Conservation (phyloP, 1,139 yeast species). For the Scheffersomyces parashehatae region DNA sequence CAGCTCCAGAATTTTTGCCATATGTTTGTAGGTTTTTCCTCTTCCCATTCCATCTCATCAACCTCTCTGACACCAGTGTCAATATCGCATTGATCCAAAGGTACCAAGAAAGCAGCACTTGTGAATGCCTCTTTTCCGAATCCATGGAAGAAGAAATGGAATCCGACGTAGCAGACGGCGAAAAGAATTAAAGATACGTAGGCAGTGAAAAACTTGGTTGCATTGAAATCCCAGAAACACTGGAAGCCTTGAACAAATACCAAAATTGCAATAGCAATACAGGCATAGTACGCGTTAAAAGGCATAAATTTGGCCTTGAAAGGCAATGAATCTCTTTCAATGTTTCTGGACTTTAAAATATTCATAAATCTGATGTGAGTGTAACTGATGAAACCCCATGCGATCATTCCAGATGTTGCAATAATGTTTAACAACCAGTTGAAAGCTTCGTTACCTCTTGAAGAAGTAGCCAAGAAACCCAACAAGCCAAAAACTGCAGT, state of each 20-base stretch:
- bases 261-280: constrained; percentile 47
- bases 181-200: constrained; percentile 61
- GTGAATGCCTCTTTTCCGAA: constrained; percentile 32
- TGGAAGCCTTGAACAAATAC: constrained; percentile 68
- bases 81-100: constrained; percentile 59
- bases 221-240: constrained; percentile 55
- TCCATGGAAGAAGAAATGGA: constrained; percentile 47
- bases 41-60: constrained; percentile 55
- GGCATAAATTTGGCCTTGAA: constrained; percentile 65
- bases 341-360: constrained; percentile 50
- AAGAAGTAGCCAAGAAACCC: constrained; percentile 63
- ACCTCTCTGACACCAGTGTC: constrained; percentile 61
- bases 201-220: constrained; percentile 56
- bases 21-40: constrained; percentile 46
- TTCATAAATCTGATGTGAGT: constrained; percentile 66
- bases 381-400: constrained; percentile 65
- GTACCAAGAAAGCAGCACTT: constrained; percentile 35
- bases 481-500: constrained; percentile 43
- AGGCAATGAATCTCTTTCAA: constrained; percentile 63
- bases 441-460: constrained; percentile 66
- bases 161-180: constrained; percentile 47
- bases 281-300: constrained; percentile 56
- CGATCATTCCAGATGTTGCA: constrained; percentile 70
- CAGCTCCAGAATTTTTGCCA: constrained; percentile 57
- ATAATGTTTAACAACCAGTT: constrained; percentile 78